Conservation (phyloP, 2,329 filamentous ascomycete genomes). For the Fusarium sp. region DNA sequence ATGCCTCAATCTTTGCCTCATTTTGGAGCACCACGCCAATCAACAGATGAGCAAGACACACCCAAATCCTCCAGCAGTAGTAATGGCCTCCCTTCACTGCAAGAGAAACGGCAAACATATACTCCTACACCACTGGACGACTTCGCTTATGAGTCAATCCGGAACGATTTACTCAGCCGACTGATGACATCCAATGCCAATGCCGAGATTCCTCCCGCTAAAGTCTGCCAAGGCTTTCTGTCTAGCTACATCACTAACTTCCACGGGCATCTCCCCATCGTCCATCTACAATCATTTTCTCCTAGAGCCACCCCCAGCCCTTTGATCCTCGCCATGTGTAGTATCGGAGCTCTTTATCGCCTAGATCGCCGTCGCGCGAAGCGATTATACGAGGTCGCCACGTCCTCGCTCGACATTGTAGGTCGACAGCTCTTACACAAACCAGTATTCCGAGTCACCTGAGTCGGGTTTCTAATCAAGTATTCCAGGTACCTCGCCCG, state of each 20-base stretch:
- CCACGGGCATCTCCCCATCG: constrained; percentile 24
- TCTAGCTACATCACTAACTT: constrained; percentile 24
- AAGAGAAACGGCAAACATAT: neutral
- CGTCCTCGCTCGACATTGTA: no score
- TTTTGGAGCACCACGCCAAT: neutral
- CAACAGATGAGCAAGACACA: neutral
- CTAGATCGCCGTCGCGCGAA: constrained; percentile 20
- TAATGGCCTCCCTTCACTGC: neutral
- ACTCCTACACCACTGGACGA: neutral
- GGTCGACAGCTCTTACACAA: no score
- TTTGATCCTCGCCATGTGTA: constrained; percentile 29
- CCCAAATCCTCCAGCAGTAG: neutral
- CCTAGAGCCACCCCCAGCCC: constrained; percentile 12
- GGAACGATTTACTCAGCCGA: neutral
- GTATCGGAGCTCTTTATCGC: constrained; percentile 31
- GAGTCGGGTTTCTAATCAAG: no score
- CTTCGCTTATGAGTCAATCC: neutral
- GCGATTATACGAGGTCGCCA: constrained; percentile 3
- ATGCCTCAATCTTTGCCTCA: neutral
- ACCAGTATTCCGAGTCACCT: no score
- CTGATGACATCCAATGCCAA: neutral
- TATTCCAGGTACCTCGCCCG: no score
- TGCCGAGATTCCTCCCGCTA: constrained; percentile 2
- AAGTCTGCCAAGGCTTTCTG: constrained; percentile 21
- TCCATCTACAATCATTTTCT: constrained; percentile 21